Evolutionary conservation across 805 yeast species (phyloP), one percentile per base, ranked within the genome.

Genomic region (Cyberlindnera amylophila): DNA sequence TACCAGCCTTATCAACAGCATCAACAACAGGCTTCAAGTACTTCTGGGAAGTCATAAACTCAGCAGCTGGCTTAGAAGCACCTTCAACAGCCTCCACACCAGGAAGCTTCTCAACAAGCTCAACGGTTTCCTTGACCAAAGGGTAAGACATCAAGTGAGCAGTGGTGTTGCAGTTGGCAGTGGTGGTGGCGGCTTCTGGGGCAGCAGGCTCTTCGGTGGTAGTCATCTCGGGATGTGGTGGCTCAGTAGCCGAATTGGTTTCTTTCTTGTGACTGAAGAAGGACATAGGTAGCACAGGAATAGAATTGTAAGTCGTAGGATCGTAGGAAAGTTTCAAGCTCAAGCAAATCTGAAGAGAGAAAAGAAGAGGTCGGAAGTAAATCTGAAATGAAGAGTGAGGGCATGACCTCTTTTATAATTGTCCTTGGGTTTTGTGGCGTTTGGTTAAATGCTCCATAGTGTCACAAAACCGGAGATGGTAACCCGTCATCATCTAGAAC

Each of bases 1-100:
- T 82, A n/a, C 81, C 70, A 24, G 66, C 59, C 39, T 66, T 69
- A 60, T 86, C 86, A 18, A 73, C 69, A 34, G 68, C 62, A 36
- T 61, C 57, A 33, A 77, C 61, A 6, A 75, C 66, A 16, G 78
- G 75, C 41, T 70, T 64, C 39, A 54, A 38, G 12, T 75, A 62
- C 15, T 63, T 51, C 40, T 63, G 63, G 28, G 62, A 58, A 9
- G 60, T 52, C 29, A 57, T 52, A 30, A 66, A 65, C 21, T 56
- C 55, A 11, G 53, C 41, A 10, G 59, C 53, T 10, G 57, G 54
- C 15, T 61, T 55, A 18, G 36, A n/a, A 33, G 59, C 56, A 4
- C 65, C 56, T 27, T 61, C 59, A 6, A 64, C 61, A 15, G 60
- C 52, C 49, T 65, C 60, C n/a, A 70, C 62, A 19, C 63, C 61